Percentiles rank a stretch among this genome's conserved stretches.
Conservation (phyloP, 805 yeast genomes). For the Nakazawaea anatomiae region DNA sequence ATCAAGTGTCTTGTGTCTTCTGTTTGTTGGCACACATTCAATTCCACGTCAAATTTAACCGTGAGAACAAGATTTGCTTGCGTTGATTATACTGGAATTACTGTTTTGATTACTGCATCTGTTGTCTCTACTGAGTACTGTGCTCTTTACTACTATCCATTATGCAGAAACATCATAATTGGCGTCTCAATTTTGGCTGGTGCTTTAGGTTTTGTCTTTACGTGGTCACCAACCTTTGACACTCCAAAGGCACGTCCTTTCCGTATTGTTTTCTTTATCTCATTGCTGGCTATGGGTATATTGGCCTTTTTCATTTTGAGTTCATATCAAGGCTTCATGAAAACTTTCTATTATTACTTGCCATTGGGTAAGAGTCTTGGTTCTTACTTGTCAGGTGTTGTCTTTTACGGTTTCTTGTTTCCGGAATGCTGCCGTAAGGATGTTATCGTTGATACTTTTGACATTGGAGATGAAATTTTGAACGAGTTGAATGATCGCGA, state of each 20-base stretch:
- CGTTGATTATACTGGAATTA: conserved; percentile 91
- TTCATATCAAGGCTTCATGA: conserved; percentile 46
- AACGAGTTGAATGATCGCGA: conserved; percentile 22
- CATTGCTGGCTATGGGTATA: conserved; percentile 72
- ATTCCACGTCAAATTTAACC: conserved; percentile 60
- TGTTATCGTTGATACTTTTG: conserved; percentile 44
- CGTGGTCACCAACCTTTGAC: conserved; percentile 93
- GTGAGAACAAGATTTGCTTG: conserved; percentile 80
- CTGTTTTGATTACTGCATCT: conserved; percentile 83
- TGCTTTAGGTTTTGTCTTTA: conserved; percentile 62
- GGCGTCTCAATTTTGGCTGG: conserved; percentile 63
- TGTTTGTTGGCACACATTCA: conserved; percentile 87
- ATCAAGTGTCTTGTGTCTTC: conserved; percentile 75
- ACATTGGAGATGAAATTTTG: conserved; percentile 26
- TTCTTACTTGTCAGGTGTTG: conserved; percentile 78
- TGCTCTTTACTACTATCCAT: conserved; percentile 57
- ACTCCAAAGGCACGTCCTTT: conserved; percentile 76
- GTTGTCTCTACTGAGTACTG: conserved; percentile 83
- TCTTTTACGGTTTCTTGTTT: conserved; percentile 78
- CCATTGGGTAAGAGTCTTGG: conserved; percentile 70
- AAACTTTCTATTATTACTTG: conserved; percentile 47
- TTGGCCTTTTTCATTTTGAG: conserved; percentile 55
- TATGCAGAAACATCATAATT: conserved; percentile 43
- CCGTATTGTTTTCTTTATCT: conserved; percentile 73
- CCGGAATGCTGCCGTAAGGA: conserved; percentile 88